phyloP scores from a whole-genome alignment of 495 filamentous ascomycete species.

The Podospora appendiculata region DNA sequence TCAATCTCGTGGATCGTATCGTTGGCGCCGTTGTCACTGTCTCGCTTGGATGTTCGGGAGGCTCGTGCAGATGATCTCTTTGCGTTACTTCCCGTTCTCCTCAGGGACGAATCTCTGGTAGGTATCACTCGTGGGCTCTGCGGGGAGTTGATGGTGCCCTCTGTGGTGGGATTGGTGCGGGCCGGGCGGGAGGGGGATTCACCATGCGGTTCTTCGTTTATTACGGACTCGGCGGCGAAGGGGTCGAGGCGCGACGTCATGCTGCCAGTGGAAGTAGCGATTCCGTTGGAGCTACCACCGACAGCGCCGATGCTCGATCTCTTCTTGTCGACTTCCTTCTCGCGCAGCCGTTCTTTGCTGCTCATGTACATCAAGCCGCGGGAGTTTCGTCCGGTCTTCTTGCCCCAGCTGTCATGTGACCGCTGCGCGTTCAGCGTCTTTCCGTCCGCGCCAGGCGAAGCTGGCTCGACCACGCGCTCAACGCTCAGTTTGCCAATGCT shows the following conservation, averaged over 20 bases:
- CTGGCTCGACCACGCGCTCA: constrained; percentile 37
- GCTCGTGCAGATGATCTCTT: constrained; percentile 34
- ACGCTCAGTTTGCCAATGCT: constrained; percentile 55
- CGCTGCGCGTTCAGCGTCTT: constrained; percentile 30
- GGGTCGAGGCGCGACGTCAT: constrained; percentile 32
- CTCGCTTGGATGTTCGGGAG: constrained; percentile 30
- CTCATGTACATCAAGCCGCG: constrained; percentile 54
- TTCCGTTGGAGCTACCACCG: constrained; percentile 25
- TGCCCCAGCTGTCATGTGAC: constrained; percentile 47
- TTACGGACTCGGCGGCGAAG: constrained; percentile 43
- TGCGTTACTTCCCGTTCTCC: constrained; percentile 40
- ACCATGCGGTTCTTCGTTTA: constrained; percentile 40
- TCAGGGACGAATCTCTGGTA: constrained; percentile 58
- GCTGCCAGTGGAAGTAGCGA: constrained; percentile 8
- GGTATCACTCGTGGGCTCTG: constrained; percentile 47
- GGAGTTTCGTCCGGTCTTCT: constrained; percentile 40
- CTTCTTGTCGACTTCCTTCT: constrained; percentile 46
- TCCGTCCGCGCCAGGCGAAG: constrained; percentile 28
- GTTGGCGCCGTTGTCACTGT: constrained; percentile 22
- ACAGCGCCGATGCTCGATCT: constrained; percentile 31
- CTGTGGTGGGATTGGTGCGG: constrained; percentile 6
- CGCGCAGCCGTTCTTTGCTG: constrained; percentile 48
- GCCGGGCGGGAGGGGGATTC: constrained; percentile 20
- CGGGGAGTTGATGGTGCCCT: constrained; percentile 1
- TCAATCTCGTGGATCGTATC: constrained; percentile 32